Base-by-base conservation (phyloP, 139 green algal genomes). In the Closterium sp. region DNA sequence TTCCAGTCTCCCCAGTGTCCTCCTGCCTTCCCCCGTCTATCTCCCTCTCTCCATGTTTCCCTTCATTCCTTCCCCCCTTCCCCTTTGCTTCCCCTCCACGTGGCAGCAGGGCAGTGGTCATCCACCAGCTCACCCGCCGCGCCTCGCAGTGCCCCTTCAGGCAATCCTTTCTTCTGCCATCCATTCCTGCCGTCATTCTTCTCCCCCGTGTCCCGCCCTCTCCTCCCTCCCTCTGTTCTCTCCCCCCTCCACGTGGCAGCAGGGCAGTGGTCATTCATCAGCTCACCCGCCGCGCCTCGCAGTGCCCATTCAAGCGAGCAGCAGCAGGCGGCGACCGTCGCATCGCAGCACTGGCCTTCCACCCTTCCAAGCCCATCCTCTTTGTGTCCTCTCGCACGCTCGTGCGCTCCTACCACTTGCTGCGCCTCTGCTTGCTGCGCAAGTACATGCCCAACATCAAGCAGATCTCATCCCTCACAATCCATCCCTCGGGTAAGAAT, bases 381-480 rank as follows among this genome's bases (percentile, higher is more conserved):
- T 98, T 98, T 34, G 97, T 99, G 87, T 97, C 97, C 81, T 98
- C 96, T 19, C 81, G 84, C 12, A 90, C 90, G 31, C 92, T 97
- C 92, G 95, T 98, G 12, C 96, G 97, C 28, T 93, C 98, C 12
- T 99, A 99, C 95, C 98, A 99, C 93, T 94, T 99, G 55, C 96
- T 96, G 34, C 97, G 98, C 95, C 93, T 95, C 86, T 93, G 94
- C 32, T 95, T 99, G 90, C 95, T 96, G 31, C 98, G 98, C 94
- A 99, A 99, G 95, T 95, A 99, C 90, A 84, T 98, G 19, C 8
- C 34, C 12, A 95, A 95, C 10, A 94, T 95, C n/a, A 97, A 98
- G 10, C 87, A 92, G 21, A 96, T 99, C 88, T 97, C 95, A 76
- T 95, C 85, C 92, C 95, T 99, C 87, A 97, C 96, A 0, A 91